Evolutionary conservation across 2,329 filamentous ascomycete genomes (phyloP), one percentile per base, ranked within the genome.

Genomic region (Xylaria sp.): DNA sequence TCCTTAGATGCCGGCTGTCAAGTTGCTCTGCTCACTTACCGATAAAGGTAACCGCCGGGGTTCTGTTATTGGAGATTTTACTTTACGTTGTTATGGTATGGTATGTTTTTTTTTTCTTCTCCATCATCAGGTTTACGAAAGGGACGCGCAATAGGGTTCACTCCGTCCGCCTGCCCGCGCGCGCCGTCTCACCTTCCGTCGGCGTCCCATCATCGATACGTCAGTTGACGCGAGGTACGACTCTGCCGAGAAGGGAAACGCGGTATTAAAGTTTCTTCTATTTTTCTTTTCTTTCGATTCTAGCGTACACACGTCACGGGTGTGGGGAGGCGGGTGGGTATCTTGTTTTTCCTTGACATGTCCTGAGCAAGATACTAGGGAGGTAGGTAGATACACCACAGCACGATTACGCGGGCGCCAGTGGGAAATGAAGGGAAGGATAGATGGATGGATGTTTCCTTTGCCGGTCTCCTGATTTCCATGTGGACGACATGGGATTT

Each of bases 221-320:
- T 65, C 65, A 65, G 42, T 53, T 18, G 55, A 68, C 44, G 60
- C 61, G 64, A 67, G 60, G 60, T 57, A 68, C 44, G 37, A 35
- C 8, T 35, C 5, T 35, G 32, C 35, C 35, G 44, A 47, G 25
- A 57, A 51, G 5, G 25, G 21, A 6, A 18, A 18, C 40, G 40
- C 40, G 40, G 40, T 40, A 40, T 5, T 18, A 37, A n/a, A 44
- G 21, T 35, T 60, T 42, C 27, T 16, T 25, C 21, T 6, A 12
- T 47, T 47, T 48, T 10, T 18, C 4, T 44, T 18, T 44, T 18
- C 6, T 18, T 18, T 44, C n/a, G 5, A 5, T 18, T n/a, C 40
- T 44, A 44, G 40, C 40, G 32, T 35, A 35, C 32, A 35, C 27
- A 16, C 48, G 37, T 60, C n/a, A 29, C n/a, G 53, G 29, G 6